These are phyloP conservation scores for Prunus kanzakura DNA, from an alignment of 306 rosid genomes.

Conservation along the genomic window DNA sequence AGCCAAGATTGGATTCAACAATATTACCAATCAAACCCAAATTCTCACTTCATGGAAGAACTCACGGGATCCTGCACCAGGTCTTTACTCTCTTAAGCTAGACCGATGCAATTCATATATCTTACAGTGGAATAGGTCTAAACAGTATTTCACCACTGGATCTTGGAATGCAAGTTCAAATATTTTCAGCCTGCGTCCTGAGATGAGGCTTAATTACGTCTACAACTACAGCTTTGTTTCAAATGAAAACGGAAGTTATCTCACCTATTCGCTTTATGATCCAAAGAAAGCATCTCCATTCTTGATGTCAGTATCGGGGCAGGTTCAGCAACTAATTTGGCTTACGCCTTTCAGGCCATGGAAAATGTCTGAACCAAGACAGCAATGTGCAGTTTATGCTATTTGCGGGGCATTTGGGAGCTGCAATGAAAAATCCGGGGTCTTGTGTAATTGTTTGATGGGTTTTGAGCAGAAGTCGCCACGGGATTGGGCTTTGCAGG, in stretches of 20 bases:
- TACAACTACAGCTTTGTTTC: constrained; percentile 36
- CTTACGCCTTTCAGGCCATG: neutral
- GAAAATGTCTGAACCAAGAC: constrained; percentile 36
- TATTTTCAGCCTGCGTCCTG: no score
- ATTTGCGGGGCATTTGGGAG: constrained; percentile 40
- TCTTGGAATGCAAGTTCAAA: constrained; percentile 31
- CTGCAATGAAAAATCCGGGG: constrained; percentile 15
- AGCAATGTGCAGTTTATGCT: constrained; percentile 47
- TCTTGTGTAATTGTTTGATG: constrained; percentile 41
- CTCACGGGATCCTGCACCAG: constrained; percentile 33
- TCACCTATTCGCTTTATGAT: constrained; percentile 35
- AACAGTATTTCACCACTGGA: constrained; percentile 16
- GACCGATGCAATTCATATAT: constrained; percentile 27
- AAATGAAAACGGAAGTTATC: constrained; percentile 45
- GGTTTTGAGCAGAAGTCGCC: constrained; percentile 44
- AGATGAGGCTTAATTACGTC: neutral
- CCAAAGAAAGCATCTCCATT: constrained; percentile 12
- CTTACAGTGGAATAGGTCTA: constrained; percentile 38
- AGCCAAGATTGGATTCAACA: constrained; percentile 19
- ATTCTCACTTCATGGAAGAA: constrained; percentile 59
- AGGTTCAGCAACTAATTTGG: no score
- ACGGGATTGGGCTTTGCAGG: constrained; percentile 40
- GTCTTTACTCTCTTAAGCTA: constrained; percentile 40
- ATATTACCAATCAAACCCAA: constrained; percentile 34
- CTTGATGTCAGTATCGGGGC: constrained; percentile 21